A percentile compares a stretch with the other conserved stretches of the same genome.
These are phyloP conservation scores for Arthrobotrys pseudoclavata DNA, from an alignment of 2,329 filamentous ascomycete genomes.

Conservation along the genomic window DNA sequence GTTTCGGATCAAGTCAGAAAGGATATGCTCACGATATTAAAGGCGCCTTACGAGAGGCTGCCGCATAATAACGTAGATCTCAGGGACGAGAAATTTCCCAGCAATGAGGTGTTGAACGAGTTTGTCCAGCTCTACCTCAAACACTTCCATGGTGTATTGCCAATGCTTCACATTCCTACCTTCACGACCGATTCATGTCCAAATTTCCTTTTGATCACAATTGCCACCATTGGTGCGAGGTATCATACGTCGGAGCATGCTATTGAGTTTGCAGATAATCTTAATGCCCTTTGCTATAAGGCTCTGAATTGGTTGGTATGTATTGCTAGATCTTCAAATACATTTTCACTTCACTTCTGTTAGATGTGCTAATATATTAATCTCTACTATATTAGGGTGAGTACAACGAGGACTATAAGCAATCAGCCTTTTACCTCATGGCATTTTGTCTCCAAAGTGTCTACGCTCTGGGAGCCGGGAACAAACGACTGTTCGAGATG, in stretches of 20 bases:
- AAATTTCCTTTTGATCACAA: slow-evolving; percentile 62
- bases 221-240: slow-evolving; percentile 63
- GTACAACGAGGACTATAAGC: slow-evolving; percentile 62
- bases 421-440: slow-evolving; percentile 62
- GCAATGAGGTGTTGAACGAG: slow-evolving; percentile 63
- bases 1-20: slow-evolving; percentile 62
- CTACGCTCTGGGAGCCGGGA: slow-evolving; percentile 63
- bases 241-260: slow-evolving; percentile 63
- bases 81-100: slow-evolving; percentile 63
- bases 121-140: slow-evolving; percentile 65
- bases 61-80: slow-evolving; percentile 62
- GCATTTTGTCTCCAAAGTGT: slow-evolving; percentile 63
- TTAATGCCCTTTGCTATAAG: slow-evolving; percentile 63
- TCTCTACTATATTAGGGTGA: slow-evolving; percentile 60
- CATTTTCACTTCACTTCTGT: neutral
- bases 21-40: slow-evolving; percentile 63
- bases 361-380: slow-evolving; percentile 6
- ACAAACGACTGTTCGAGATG: slow-evolving; percentile 63
- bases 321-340: neutral
- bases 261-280: slow-evolving; percentile 63
- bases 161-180: slow-evolving; percentile 64
- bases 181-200: slow-evolving; percentile 62
- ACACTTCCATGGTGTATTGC: slow-evolving; percentile 65
- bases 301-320: slow-evolving; percentile 63
- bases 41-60: slow-evolving; percentile 61